Base-by-base conservation (phyloP, 164 flowering plant genomes). In the Chloranthus sessilifolius region DNA sequence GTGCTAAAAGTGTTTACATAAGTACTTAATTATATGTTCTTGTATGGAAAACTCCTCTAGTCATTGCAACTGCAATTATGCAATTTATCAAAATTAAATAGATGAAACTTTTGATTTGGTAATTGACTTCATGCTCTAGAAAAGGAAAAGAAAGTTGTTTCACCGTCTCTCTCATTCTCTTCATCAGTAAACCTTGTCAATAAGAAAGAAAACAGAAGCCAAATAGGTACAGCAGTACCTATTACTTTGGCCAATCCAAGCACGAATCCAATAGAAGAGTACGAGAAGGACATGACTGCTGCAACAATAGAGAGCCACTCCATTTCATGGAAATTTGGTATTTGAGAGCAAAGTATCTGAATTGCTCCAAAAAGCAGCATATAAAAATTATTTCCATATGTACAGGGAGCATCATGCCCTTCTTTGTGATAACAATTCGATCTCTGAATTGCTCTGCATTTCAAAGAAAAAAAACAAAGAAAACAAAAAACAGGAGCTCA, bases 221-320 rank as follows among this genome's bases (percentile, higher is more conserved):
- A 14, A 5, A 2, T 38, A 38, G 1, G n/a, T n/a, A n/a, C 8
- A 46, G 16, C 11, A 25, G 38, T 67, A 85, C 95, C 88, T 67
- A 75, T 52, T 21, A 74, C 70, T 69, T 76, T 70, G 22, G 77
- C 74, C 3, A 80, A 1, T 34, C 81, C 82, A 19, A 88, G 85
- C 15, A 46, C 82, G 0, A 58, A 34, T 17, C 62, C 62, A 50
- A 58, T 58, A 19, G 92, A 57, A 15, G 95, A 54, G 62, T 85
- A 85, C 28, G 64, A 55, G 56, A 82, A 80, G 50, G 95, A 82
- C 95, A 82, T 85, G 58, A 75, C 38, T 16, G 90, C 82, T 1
- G 95, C 91, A 7, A 83, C 43, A 26, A 73, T 22, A 5, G 95
- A 86, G 10, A 89, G 78, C 90, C 90, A 82, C 23, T 28, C 69